Evolutionary conservation across 2,329 filamentous ascomycete genomes (phyloP), one percentile per base, ranked within the genome.

Genomic region (Exutisphaerella laricina): DNA sequence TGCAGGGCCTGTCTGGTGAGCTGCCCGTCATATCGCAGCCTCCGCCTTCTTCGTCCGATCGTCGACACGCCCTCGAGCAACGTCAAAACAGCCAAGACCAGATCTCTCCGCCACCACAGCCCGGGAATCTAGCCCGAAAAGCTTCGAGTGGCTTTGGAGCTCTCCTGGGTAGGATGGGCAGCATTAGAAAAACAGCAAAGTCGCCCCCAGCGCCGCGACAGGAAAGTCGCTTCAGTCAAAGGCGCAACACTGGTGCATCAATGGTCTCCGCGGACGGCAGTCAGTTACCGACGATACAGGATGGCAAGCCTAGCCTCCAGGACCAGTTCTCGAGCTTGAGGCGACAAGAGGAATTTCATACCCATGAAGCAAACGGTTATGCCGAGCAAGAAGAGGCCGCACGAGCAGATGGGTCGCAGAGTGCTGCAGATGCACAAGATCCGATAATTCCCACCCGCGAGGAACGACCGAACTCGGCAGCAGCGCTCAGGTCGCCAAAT

Each of bases 101-200:
- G 49, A 30, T 41, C 12, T 23, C 58, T 29, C 59, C 68, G 14
- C 59, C 63, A 29, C 62, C 67, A 29, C 62, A 68, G 13, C 57
- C 70, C 53, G 75, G 50, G 6, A 53, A 51, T 46, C 32, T 58
- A 22, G 54, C 59, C 12, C 74, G 88, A 59, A 94, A 92, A 64
- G 77, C 94, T 42, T 89, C 86, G 6, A 87, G 86, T 54, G 87
- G 85, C n/a, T 94, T 94, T 57, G 79, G 86, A 28, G 90, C 86
- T 82, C 75, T 94, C 28, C 87, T 63, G 29, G 58, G 86, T 22
- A 74, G 87, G 20, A 64, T 66, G 8, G 73, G 74, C 25, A 77
- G 74, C 60, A 78, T 76, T 39, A 63, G 70, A 30, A 74, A 78
- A 39, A 75, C 80, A 9, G 74, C 77, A 4, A 75, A 83, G 13